These are phyloP conservation scores for Pseudogymnoascus sp. DNA, from an alignment of 2,329 filamentous ascomycete genomes.

Conservation along the genomic window DNA sequence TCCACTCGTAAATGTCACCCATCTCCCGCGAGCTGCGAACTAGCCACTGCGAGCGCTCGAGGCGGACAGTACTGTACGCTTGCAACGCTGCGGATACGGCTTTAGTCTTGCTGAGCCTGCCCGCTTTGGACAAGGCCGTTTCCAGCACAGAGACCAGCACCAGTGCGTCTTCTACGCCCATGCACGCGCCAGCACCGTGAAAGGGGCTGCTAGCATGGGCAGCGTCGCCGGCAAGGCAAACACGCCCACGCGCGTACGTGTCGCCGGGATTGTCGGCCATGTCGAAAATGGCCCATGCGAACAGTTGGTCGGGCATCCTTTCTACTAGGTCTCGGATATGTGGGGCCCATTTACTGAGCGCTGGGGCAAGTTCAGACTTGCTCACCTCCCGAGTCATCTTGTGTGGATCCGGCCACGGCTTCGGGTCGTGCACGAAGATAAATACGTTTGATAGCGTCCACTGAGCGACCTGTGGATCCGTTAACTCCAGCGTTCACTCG, in stretches of 20 bases:
- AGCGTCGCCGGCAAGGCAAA: constrained; percentile 45
- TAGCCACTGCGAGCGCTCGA: constrained; percentile 29
- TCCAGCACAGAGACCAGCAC: constrained; percentile 28
- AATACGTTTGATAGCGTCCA: constrained; percentile 37
- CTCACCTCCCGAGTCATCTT: no score
- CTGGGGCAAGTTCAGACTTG: constrained; percentile 13
- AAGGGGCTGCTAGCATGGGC: constrained; percentile 47
- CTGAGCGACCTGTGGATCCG: background rate
- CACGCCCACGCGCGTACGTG: constrained; percentile 34
- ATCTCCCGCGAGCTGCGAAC: constrained; percentile 30
- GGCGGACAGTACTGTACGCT: constrained; percentile 24
- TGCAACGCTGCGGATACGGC: constrained; percentile 24
- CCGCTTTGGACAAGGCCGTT: constrained; percentile 25
- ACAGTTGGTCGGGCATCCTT: background rate
- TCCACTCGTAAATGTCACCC: constrained; percentile 30
- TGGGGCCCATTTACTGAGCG: constrained; percentile 34
- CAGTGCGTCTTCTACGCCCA: constrained; percentile 43
- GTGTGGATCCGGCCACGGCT: constrained; percentile 30
- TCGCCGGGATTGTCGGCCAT: constrained; percentile 38
- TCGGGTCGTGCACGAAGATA: constrained; percentile 36
- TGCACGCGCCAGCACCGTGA: constrained; percentile 46
- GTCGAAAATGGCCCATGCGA: constrained; percentile 47
- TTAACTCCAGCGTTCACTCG: no score
- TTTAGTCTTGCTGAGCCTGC: constrained; percentile 18
- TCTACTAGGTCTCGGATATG: no score